These are phyloP conservation scores for Tetraselmis chui DNA, from an alignment of 139 green algal species.

Conservation along the genomic window DNA sequence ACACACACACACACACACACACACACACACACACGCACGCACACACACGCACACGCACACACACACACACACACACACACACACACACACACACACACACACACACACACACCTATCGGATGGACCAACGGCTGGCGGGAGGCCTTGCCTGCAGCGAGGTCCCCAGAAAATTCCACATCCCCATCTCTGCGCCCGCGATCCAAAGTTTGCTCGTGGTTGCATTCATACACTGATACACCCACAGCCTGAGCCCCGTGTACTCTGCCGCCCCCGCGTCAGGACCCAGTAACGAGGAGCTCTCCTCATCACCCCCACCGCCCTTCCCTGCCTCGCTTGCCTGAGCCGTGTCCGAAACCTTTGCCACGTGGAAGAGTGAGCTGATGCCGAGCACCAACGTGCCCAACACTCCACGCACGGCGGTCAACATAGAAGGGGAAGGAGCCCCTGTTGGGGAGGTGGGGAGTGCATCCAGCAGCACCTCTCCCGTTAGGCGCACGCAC, in stretches of 20 bases:
- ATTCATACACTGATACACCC: neutral
- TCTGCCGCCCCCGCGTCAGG: neutral
- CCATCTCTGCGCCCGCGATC: conserved; percentile 14
- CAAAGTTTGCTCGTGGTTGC: conserved; percentile 1
- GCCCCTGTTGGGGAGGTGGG: neutral
- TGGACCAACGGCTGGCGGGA: too few species aligned
- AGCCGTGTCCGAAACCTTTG: neutral
- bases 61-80: too few species aligned
- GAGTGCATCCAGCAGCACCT: neutral
- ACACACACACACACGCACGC: too few species aligned
- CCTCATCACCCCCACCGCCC: neutral
- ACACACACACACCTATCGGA: too few species aligned
- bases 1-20: too few species aligned
- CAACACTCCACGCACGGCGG: conserved; percentile 6
- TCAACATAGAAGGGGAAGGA: conserved; percentile 13
- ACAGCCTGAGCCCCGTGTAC: neutral
- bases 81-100: too few species aligned
- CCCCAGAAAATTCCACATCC: conserved; percentile 16
- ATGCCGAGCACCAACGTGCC: neutral
- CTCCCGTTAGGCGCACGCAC: too few species aligned
- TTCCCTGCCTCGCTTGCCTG: neutral
- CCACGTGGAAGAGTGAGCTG: neutral
- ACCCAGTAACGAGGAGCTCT: neutral
- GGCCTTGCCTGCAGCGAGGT: conserved; percentile 6
- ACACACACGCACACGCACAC: too few species aligned